These are phyloP conservation scores for Backusella psychrophila DNA, from an alignment of 192 early-diverging fungal species.

Conservation along the genomic window DNA sequence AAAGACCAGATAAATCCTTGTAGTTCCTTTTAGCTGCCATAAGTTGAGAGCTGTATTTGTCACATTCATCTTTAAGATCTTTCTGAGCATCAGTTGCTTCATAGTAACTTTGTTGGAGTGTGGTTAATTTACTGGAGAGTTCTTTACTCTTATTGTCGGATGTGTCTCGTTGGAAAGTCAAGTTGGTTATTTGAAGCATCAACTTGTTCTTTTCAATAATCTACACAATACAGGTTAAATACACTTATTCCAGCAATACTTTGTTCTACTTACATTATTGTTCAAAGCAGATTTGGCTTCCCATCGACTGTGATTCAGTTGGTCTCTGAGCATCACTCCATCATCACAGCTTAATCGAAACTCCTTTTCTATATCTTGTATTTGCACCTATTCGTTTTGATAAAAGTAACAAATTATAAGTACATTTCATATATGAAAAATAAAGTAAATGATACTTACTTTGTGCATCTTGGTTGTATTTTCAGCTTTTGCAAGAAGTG, in stretches of 20 bases:
- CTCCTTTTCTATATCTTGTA: neutral
- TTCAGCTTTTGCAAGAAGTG: neutral
- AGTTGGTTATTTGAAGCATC: neutral
- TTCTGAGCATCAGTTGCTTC: neutral
- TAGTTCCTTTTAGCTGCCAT: neutral
- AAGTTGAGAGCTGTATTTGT: neutral
- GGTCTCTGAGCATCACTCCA: neutral
- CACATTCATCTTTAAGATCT: neutral
- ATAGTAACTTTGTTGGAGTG: neutral
- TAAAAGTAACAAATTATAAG: neutral
- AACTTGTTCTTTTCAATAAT: neutral
- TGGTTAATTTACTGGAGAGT: neutral
- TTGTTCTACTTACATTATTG: neutral
- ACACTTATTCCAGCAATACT: neutral
- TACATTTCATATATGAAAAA: neutral
- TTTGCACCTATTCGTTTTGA: neutral
- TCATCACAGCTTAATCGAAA: neutral
- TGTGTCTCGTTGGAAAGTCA: neutral
- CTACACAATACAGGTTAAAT: neutral
- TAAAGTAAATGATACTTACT: neutral
- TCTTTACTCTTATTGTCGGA: neutral
- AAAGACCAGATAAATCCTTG: neutral
- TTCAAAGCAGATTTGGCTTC: neutral
- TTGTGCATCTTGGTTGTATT: neutral
- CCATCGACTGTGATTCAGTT: neutral